phyloP scores from a whole-genome alignment of 176 grass and related monocot species.

The Bothriochloa decipiens region DNA sequence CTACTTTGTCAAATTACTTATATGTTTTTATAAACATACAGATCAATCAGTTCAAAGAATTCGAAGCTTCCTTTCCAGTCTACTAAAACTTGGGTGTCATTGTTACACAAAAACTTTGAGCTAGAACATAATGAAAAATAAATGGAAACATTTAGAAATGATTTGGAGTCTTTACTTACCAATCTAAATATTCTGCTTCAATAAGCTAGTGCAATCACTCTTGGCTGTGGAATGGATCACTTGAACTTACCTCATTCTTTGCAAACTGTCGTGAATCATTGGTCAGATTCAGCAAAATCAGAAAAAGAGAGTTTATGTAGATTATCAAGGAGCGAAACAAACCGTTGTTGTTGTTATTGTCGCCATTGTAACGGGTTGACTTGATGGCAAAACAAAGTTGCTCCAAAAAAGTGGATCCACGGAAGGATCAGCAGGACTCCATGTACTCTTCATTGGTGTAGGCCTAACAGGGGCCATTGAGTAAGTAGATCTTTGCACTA shows the following conservation, averaged over 20 bases:
- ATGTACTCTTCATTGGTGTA: slow-evolving; percentile 72
- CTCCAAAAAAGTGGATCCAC: slow-evolving; percentile 84
- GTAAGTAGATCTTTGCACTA: slow-evolving; percentile 69
- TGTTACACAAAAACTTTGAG: neutral
- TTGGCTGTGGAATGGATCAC: slow-evolving; percentile 81
- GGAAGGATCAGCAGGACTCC: slow-evolving; percentile 70
- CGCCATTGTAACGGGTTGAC: slow-evolving; percentile 65
- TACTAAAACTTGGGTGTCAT: neutral
- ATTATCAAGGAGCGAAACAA: slow-evolving; percentile 42
- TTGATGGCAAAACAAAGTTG: slow-evolving; percentile 77
- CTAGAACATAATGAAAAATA: neutral
- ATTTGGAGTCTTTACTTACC: slow-evolving; percentile 37
- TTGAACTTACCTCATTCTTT: slow-evolving; percentile 88
- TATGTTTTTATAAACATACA: neutral
- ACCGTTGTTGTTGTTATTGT: slow-evolving; percentile 63
- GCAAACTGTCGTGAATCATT: slow-evolving; percentile 61
- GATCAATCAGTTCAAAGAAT: neutral
- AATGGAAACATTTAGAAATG: slow-evolving; percentile 1
- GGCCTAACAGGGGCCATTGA: slow-evolving; percentile 71
- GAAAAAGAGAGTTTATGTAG: slow-evolving; percentile 29
- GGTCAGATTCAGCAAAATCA: slow-evolving; percentile 31
- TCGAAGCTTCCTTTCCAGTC: neutral
- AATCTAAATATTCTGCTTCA: slow-evolving; percentile 30
- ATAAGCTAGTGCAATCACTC: slow-evolving; percentile 50
- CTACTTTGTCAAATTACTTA: neutral